Base-by-base conservation (phyloP, 345 rosid genomes). In the Acer yangbiense region DNA sequence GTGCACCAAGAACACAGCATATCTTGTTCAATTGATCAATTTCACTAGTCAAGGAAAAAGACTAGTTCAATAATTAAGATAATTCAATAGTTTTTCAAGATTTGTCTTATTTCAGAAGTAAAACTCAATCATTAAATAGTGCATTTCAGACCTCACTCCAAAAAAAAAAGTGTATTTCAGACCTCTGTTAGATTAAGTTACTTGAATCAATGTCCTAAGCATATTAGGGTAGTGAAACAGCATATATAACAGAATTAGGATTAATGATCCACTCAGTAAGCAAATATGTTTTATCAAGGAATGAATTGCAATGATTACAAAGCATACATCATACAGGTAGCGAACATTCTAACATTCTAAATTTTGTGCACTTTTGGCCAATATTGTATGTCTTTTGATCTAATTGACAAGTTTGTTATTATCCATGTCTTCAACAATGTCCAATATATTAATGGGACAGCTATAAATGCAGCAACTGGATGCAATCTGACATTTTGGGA, bases 1-100 rank as follows among this genome's bases (percentile, higher is more conserved):
- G 97, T 69, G 88, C 80, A 77, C 99, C 98, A 76, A 95, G 90
- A 84, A 93, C 85, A 76, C 88, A 79, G 83, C 95, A 93, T 72
- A 95, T 92, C 89, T 95, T 95, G 92, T 89, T 89, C 73, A 95
- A 68, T 76, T 93, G 99, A 90, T 95, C 98, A 76, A 87, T 83
- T 89, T 94, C 98, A 85, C 98, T 94, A 20, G 89, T 78, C 80
- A 77, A 77, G 7, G 29, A 39, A 65, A 69, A 7, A 62, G 65
- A 81, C 1, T n/a, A 63, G 41, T 54, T 63, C 46, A 57, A 81
- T 75, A 64, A 73, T 52, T 44, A 25, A 12, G n/a, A 6, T 44
- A 6, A n/a, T 25, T 55, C 39, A 67, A 27, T 44, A 18, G 27
- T 20, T 64, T 27, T 54, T 17, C n/a, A 0, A 23, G 35, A 62